Conservation (phyloP, 441 rosid genomes). For the Lepidium campestre region DNA sequence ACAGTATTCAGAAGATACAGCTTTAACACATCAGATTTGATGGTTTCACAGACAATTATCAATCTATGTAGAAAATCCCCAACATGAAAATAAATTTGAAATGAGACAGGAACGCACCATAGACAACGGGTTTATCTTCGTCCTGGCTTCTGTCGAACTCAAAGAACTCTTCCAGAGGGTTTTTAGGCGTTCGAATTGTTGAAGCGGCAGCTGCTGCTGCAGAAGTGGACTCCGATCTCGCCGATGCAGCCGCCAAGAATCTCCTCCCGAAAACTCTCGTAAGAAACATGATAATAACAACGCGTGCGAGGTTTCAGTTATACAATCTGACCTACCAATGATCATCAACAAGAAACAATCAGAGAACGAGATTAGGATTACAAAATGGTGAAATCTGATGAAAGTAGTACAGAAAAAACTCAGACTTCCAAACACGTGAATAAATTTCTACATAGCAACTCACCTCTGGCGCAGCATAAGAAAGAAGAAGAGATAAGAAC, state of each 20-base stretch:
- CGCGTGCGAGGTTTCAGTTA: neutral
- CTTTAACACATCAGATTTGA: neutral
- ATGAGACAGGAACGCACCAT: conserved; percentile 37
- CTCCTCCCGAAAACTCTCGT: conserved; percentile 58
- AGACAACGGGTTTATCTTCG: conserved; percentile 64
- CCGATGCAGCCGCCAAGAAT: conserved; percentile 44
- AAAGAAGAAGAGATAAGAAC: neutral
- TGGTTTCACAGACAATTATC: neutral
- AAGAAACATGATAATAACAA: conserved; percentile 44
- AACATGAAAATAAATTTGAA: neutral
- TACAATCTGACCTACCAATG: neutral
- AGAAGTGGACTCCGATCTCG: conserved; percentile 51
- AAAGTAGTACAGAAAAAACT: neutral
- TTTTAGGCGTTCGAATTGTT: conserved; percentile 30
- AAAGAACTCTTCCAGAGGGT: conserved; percentile 83
- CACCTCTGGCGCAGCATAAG: neutral
- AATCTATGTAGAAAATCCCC: neutral
- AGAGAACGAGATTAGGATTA: neutral
- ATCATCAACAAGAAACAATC: neutral
- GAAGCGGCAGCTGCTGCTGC: conserved; percentile 57
- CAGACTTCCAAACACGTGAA: neutral
- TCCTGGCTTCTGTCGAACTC: conserved; percentile 66
- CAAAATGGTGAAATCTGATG: neutral
- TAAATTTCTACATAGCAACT: too few species aligned
- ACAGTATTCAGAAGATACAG: neutral